Conservation (phyloP, 768 basidiomycete genomes). For the Hygrophorus pudorinus region DNA sequence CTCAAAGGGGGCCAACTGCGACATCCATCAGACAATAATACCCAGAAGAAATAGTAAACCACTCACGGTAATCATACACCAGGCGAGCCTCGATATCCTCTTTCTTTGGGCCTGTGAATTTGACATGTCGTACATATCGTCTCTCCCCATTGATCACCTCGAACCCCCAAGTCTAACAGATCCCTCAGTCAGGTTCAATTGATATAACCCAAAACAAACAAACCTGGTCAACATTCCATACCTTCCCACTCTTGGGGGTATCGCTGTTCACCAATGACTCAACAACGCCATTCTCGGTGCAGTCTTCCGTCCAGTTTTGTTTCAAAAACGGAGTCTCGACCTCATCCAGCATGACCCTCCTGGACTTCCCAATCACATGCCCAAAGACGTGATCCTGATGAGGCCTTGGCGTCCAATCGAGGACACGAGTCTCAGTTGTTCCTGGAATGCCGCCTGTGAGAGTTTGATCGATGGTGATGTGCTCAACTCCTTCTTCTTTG, state of each 20-base stretch:
- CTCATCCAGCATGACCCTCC: constrained; percentile 38
- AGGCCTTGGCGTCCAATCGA: constrained; percentile 45
- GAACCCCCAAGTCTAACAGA: constrained; percentile 50
- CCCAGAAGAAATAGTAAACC: neutral
- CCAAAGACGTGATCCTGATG: constrained; percentile 59
- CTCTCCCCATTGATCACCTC: constrained; percentile 48
- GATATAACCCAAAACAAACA: constrained; percentile 4
- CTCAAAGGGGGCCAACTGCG: neutral
- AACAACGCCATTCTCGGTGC: constrained; percentile 32
- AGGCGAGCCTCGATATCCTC: constrained; percentile 48
- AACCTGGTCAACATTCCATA: constrained; percentile 62
- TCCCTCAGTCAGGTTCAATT: neutral
- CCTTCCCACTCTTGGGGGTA: constrained; percentile 46
- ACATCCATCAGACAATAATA: neutral
- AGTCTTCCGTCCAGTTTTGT: constrained; percentile 31
- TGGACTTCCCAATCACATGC: constrained; percentile 39
- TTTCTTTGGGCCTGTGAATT: constrained; percentile 51
- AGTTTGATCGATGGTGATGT: constrained; percentile 57
- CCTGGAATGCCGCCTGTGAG: constrained; percentile 54
- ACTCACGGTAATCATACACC: constrained; percentile 62
- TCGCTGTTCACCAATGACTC: constrained; percentile 46
- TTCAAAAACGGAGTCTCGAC: constrained; percentile 35
- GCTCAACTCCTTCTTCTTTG: constrained; percentile 52
- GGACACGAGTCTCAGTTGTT: constrained; percentile 43
- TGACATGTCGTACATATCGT: constrained; percentile 49